phyloP scores from a whole-genome alignment of 2,329 filamentous ascomycete species.

The Tricladium varicosporioides region DNA sequence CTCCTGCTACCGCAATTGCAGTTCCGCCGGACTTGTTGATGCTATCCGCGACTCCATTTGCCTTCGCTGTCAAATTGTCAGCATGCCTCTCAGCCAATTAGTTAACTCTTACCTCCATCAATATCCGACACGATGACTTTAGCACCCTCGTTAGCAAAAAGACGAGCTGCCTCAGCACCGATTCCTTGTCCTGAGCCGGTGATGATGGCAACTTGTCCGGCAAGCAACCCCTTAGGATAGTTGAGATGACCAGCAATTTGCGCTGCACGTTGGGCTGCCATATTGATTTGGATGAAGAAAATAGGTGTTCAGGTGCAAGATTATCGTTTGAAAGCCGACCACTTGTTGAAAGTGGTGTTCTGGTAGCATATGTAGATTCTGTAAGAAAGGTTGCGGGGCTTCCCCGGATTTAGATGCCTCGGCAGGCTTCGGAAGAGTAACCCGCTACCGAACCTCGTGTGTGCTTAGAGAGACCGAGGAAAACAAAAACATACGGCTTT shows the following conservation, averaged over 20 bases:
- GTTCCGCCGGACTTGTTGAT: slow-evolving; percentile 66
- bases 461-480: no score
- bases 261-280: slow-evolving; percentile 52
- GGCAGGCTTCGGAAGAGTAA: no score
- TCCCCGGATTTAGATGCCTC: no score
- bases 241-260: slow-evolving; percentile 80
- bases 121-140: slow-evolving; percentile 84
- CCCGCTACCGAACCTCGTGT: no score
- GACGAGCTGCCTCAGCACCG: slow-evolving; percentile 75
- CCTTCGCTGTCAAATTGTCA: slow-evolving; percentile 57
- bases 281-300: slow-evolving; percentile 13
- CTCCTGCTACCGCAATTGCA: slow-evolving; percentile 73
- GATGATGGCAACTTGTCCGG: slow-evolving; percentile 81
- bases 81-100: not conserved
- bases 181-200: slow-evolving; percentile 87
- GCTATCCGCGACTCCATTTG: slow-evolving; percentile 60
- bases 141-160: slow-evolving; percentile 86
- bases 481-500: no score
- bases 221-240: slow-evolving; percentile 76
- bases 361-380: no score
- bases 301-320: not conserved
- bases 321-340: no score
- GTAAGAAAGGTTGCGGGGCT: no score
- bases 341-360: no score
- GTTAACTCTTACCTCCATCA: slow-evolving; percentile 56